phyloP scores from a whole-genome alignment of 768 basidiomycete species.

The Dentipellis sp. region DNA sequence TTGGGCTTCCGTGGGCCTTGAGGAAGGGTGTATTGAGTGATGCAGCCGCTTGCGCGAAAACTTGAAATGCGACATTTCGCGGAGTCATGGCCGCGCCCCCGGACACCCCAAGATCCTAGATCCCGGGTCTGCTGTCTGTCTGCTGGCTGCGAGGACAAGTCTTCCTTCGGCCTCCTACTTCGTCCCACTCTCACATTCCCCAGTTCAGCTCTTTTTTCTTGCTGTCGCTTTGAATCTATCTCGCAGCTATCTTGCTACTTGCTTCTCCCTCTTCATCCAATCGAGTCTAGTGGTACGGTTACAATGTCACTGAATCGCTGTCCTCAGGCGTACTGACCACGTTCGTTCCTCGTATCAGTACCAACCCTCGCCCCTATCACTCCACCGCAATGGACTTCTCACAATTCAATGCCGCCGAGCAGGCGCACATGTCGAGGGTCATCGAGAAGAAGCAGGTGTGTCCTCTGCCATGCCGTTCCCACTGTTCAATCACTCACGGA shows the following conservation, averaged over 20 bases:
- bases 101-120: not conserved
- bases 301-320: too few species aligned
- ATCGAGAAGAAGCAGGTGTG: constrained; percentile 95
- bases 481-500: not conserved
- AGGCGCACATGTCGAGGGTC: constrained; percentile 90
- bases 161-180: constrained; percentile 1
- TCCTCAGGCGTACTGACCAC: too few species aligned
- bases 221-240: too few species aligned
- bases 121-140: too few species aligned
- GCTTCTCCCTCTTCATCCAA: too few species aligned
- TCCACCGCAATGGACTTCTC: constrained; percentile 75
- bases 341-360: not conserved
- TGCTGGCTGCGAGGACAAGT: too few species aligned
- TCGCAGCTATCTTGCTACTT: too few species aligned
- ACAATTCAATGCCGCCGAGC: constrained; percentile 79
- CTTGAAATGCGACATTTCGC: not conserved
- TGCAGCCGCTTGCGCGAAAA: not conserved
- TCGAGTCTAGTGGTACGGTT: too few species aligned
- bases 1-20: too few species aligned
- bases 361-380: not conserved
- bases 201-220: not conserved
- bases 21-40: not conserved
- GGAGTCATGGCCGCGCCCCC: not conserved
- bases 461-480: not conserved
- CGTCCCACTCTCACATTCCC: not conserved